These are phyloP conservation scores for Mycena belliarum DNA, from an alignment of 768 basidiomycete species.

Conservation along the genomic window DNA sequence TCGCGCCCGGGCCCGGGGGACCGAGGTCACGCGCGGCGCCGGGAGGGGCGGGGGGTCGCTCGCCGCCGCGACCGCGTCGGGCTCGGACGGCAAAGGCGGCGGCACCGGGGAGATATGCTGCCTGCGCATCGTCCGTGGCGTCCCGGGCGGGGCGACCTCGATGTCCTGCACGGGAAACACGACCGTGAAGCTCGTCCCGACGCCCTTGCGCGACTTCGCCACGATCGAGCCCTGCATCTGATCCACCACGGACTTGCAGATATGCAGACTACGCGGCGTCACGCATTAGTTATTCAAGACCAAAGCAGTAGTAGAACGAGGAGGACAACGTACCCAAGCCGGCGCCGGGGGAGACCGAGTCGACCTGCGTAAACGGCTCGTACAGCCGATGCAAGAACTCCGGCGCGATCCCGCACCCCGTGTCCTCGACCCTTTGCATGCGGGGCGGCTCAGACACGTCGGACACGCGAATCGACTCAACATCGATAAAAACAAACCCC, in stretches of 20 bases:
- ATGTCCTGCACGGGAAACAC: slow-evolving; percentile 5
- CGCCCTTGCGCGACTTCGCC: slow-evolving; percentile 1
- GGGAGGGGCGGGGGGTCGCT: no score
- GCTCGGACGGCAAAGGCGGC: no score
- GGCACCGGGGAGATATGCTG: background rate
- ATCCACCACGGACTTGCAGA: slow-evolving; percentile 4
- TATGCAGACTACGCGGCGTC: no score
- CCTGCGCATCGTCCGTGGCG: background rate
- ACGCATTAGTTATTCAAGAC: background rate
- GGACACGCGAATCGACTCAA: no score
- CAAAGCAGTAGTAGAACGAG: background rate
- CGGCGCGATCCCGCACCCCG: slow-evolving; percentile 13
- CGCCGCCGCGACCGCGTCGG: no score
- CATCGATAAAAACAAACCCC: no score
- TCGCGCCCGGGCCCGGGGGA: no score
- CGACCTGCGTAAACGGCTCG: slow-evolving; percentile 16
- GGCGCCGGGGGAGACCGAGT: slow-evolving; percentile 14
- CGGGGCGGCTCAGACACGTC: no score
- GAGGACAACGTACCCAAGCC: slow-evolving; percentile 9
- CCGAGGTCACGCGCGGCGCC: background rate
- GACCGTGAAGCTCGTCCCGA: slow-evolving; percentile 10
- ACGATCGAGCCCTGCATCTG: slow-evolving; percentile 10
- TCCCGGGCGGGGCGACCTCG: background rate
- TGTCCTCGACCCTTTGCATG: slow-evolving; percentile 6
- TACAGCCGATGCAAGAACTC: slow-evolving; percentile 6